Evolutionary conservation across 371 early-diverging fungal genomes (phyloP).

Genomic region (Mucor velutinosus): DNA sequence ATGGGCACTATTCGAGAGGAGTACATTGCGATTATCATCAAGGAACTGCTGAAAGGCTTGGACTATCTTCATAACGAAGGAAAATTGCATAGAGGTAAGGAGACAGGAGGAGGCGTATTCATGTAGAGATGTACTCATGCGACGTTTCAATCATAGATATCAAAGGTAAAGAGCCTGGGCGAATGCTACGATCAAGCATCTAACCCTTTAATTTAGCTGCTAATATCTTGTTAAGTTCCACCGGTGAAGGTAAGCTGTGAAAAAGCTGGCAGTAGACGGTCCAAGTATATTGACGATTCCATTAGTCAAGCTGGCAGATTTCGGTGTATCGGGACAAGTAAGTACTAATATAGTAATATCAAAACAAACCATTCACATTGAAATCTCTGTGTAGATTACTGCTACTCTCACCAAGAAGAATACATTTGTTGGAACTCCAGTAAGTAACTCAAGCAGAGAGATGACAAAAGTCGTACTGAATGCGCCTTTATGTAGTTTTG

Average conservation of each 20-base stretch:
- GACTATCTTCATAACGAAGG: constrained; percentile 94
- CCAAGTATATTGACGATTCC: not conserved
- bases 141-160: constrained; percentile 55
- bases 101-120: not conserved
- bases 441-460: constrained; percentile 30
- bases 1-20: constrained; percentile 82
- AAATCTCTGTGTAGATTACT: constrained; percentile 62
- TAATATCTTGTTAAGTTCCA: constrained; percentile 78
- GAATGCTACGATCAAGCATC: not conserved
- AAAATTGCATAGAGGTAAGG: constrained; percentile 89
- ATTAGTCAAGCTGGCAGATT: constrained; percentile 94
- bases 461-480: not conserved
- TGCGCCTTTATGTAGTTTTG: constrained; percentile 63
- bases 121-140: not conserved
- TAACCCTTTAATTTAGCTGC: constrained; percentile 61
- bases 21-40: constrained; percentile 90
- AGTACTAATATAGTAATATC: constrained; percentile 18
- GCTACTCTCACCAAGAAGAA: constrained; percentile 93
- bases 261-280: not conserved
- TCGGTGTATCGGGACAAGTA: constrained; percentile 96
- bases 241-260: constrained; percentile 62
- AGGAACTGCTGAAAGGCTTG: constrained; percentile 89
- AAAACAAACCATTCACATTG: constrained; percentile 15
- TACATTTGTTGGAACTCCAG: constrained; percentile 99
- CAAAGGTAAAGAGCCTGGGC: constrained; percentile 55